Conservation (phyloP, 2,329 filamentous ascomycete species). For the Fusarium zealandicum region DNA sequence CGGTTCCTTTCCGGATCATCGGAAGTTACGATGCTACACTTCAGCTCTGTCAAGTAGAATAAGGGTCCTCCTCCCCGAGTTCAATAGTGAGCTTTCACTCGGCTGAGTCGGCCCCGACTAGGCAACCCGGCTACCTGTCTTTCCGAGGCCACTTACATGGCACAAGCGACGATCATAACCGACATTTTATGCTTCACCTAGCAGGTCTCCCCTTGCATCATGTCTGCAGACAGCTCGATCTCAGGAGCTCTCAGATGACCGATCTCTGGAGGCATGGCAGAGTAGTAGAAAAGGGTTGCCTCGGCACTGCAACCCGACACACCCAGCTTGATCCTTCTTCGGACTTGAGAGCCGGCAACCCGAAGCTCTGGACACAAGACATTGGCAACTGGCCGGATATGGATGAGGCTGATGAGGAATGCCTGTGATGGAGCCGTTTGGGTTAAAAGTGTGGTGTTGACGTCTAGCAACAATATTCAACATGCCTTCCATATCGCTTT, state of each 20-base stretch:
- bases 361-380: constrained; percentile 8
- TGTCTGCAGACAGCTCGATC: constrained; percentile 16
- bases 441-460: background rate
- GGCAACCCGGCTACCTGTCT: no score
- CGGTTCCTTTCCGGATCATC: constrained; percentile 9
- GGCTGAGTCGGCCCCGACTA: no score
- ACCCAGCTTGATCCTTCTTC: constrained; percentile 6
- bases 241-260: constrained; percentile 9
- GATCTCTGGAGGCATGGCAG: constrained; percentile 6
- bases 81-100: no score
- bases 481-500: background rate
- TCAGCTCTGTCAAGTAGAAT: constrained; percentile 4
- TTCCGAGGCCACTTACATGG: background rate
- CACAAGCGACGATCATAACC: constrained; percentile 7
- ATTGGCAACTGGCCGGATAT: background rate
- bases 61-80: background rate
- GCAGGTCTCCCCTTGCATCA: constrained; percentile 27
- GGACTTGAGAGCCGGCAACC: constrained; percentile 24
- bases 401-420: constrained; percentile 3
- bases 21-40: constrained; percentile 7
- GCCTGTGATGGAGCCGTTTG: background rate
- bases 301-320: constrained; percentile 27
- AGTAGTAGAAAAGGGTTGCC: constrained; percentile 9
- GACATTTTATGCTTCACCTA: constrained; percentile 19
- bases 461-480: background rate